A percentile compares a stretch with the other conserved stretches of the same genome.
Conservation (phyloP, 2,329 filamentous ascomycete species). For the Aspergillus sp. region DNA sequence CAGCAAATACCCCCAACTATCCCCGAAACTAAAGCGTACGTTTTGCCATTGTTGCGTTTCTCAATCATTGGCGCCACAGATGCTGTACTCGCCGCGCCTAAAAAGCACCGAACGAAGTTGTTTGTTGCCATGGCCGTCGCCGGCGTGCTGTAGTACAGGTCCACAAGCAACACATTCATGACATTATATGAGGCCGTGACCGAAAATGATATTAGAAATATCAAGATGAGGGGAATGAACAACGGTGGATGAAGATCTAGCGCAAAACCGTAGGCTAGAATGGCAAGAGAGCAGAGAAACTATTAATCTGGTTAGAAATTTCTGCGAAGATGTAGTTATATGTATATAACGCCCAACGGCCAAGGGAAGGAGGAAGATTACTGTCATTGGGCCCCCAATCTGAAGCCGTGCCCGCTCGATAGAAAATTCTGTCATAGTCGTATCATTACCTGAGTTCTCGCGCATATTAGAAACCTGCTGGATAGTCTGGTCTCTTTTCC, state of each 20-base stretch:
- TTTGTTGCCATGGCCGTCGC: conserved; percentile 35
- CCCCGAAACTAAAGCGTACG: conserved; percentile 19
- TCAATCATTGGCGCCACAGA: conserved; percentile 24
- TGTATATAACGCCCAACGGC: too few species aligned
- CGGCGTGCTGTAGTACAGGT: conserved; percentile 36
- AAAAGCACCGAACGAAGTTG: conserved; percentile 34
- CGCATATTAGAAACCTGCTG: not conserved
- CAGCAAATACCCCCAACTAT: conserved; percentile 6
- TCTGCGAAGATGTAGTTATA: too few species aligned
- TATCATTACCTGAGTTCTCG: not conserved
- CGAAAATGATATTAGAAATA: conserved; percentile 38
- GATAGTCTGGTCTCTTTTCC: conserved; percentile 25
- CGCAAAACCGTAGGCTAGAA: conserved; percentile 41
- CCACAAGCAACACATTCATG: conserved; percentile 48
- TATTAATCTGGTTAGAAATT: not conserved
- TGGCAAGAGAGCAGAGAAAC: conserved; percentile 13
- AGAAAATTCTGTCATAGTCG: conserved; percentile 31
- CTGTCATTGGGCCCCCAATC: conserved; percentile 40
- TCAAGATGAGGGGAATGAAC: conserved; percentile 26
- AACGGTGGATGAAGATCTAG: conserved; percentile 35
- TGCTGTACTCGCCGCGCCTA: conserved; percentile 32
- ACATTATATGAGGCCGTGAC: conserved; percentile 43
- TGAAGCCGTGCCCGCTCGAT: conserved; percentile 46
- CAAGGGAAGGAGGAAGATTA: conserved; percentile 11
- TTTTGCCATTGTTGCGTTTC: conserved; percentile 15